Percentiles rank a stretch among this genome's conserved stretches.
Evolutionary conservation across 1,139 yeast genomes (phyloP).

Genomic region (Yamadazyma mexicana): DNA sequence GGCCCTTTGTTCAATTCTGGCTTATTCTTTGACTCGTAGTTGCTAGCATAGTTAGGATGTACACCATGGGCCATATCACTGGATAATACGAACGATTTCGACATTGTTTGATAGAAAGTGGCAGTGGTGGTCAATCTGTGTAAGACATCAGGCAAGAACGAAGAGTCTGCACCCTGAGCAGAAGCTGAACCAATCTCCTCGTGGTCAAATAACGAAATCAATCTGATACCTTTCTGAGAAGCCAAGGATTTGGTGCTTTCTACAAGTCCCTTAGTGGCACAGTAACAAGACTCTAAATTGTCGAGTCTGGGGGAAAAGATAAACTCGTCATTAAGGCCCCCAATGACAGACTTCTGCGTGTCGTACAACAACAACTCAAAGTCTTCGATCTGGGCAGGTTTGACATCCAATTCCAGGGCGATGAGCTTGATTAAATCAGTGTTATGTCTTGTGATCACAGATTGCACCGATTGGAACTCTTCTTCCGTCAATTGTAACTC

Average conservation of each 20-base stretch:
- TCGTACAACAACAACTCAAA: conserved; percentile 89
- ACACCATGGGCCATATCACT: conserved; percentile 98
- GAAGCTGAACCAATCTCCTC: conserved; percentile 93
- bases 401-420: conserved; percentile 61
- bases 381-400: conserved; percentile 65
- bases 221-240: conserved; percentile 56
- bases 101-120: conserved; percentile 60
- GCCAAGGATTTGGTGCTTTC: conserved; percentile 47
- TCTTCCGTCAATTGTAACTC: conserved; percentile 44
- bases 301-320: conserved; percentile 93
- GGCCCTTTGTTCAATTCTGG: conserved; percentile 89
- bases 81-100: conserved; percentile 85
- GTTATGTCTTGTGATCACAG: conserved; percentile 74
- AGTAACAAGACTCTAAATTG: conserved; percentile 82
- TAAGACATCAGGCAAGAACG: conserved; percentile 77
- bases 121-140: conserved; percentile 56
- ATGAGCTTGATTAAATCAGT: conserved; percentile 65
- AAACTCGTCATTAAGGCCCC: conserved; percentile 89
- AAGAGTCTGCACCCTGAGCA: conserved; percentile 96
- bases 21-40: conserved; percentile 74
- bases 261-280: conserved; percentile 71
- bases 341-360: conserved; percentile 77
- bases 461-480: conserved; percentile 65
- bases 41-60: conserved; percentile 82
- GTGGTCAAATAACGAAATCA: conserved; percentile 86